Evolutionary conservation across 2,329 filamentous ascomycete genomes (phyloP).

Genomic region (Thelonectria olida): DNA sequence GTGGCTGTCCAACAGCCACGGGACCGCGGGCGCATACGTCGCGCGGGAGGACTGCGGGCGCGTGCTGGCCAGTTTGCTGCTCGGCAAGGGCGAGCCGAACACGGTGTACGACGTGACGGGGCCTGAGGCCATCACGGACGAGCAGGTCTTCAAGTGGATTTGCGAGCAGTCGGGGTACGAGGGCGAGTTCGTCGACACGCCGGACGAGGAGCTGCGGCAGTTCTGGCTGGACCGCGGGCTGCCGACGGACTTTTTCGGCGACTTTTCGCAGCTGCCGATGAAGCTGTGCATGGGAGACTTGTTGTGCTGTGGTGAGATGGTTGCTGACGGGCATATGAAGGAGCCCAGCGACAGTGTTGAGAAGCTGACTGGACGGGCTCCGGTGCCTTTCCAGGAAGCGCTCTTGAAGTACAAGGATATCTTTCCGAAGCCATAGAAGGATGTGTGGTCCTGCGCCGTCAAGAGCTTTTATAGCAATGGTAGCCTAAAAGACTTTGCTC

Average conservation of each 20-base stretch:
- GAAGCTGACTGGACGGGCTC: conserved; percentile 34
- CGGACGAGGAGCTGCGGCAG: conserved; percentile 34
- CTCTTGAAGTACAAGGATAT: conserved; percentile 34
- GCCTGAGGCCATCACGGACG: conserved; percentile 30
- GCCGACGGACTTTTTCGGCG: conserved; percentile 32
- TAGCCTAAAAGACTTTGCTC: no score
- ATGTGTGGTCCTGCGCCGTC: background rate
- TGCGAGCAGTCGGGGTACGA: conserved; percentile 30
- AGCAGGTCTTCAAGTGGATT: conserved; percentile 36
- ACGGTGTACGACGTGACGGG: conserved; percentile 36
- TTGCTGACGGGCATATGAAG: conserved; percentile 28
- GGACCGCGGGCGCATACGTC: conserved; percentile 33
- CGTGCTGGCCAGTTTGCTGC: conserved; percentile 28
- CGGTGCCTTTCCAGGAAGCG: conserved; percentile 28
- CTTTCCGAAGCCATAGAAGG: conserved; percentile 25
- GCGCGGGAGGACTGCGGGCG: conserved; percentile 35
- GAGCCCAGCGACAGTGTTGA: conserved; percentile 35
- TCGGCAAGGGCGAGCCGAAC: conserved; percentile 33
- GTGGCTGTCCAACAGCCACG: conserved; percentile 35
- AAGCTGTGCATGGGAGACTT: conserved; percentile 37
- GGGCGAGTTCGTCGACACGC: conserved; percentile 31
- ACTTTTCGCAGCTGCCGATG: conserved; percentile 37
- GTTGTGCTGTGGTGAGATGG: conserved; percentile 38
- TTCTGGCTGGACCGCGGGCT: conserved; percentile 36
- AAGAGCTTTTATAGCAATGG: background rate